Evolutionary conservation across 1,139 yeast genomes (phyloP).

Genomic region (Wickerhamiella infanticola): DNA sequence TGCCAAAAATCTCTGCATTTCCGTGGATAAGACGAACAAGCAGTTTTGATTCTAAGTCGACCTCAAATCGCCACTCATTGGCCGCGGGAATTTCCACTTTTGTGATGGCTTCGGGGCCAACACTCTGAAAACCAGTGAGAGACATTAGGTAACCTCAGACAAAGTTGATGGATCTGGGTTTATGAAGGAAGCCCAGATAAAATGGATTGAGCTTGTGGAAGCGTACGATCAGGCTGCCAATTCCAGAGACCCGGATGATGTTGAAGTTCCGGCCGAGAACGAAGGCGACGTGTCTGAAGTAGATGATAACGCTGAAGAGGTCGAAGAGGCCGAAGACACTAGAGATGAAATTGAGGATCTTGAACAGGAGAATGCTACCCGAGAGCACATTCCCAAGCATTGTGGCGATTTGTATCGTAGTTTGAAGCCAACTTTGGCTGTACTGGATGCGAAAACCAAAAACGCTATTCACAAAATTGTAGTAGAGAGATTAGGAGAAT

Average conservation of each 20-base stretch:
- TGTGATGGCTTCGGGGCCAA: neutral
- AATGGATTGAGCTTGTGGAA: neutral
- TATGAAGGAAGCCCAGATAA: neutral
- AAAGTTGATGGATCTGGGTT: neutral
- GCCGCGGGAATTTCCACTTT: slow-evolving; percentile 17
- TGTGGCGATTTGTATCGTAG: neutral
- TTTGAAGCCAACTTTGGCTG: neutral
- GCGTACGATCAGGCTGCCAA: neutral
- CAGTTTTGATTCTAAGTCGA: slow-evolving; percentile 41
- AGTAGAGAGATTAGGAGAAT: neutral
- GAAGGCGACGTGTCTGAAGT: slow-evolving; percentile 18
- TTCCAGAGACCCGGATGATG: neutral
- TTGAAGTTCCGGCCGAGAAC: neutral
- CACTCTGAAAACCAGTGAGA: neutral
- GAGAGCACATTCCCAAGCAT: slow-evolving; percentile 9
- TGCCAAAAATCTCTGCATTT: slow-evolving; percentile 80
- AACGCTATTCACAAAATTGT: neutral
- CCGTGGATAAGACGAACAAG: slow-evolving; percentile 45
- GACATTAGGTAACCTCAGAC: neutral
- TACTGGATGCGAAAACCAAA: neutral
- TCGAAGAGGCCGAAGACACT: slow-evolving; percentile 37
- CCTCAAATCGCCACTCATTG: slow-evolving; percentile 76
- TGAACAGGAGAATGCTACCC: slow-evolving; percentile 16
- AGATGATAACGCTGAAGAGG: slow-evolving; percentile 34
- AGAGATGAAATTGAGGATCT: slow-evolving; percentile 31